Evolutionary conservation across 352 stramenopile genomes (phyloP).

Genomic region (Nothophytophthora sp.): DNA sequence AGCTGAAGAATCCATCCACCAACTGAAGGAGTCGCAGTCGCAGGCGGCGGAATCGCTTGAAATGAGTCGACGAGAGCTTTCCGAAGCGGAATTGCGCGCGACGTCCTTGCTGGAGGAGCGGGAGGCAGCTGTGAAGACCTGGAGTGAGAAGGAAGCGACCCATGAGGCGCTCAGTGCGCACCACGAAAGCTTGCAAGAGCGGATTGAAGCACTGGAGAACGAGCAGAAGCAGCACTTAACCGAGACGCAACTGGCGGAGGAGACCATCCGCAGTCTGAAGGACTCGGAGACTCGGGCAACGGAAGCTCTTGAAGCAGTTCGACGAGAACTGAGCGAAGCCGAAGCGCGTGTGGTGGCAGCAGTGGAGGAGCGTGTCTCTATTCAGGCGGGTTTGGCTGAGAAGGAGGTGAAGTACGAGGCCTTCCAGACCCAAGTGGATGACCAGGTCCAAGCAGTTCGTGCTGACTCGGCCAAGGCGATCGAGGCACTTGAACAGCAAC

Average conservation of each 20-base stretch:
- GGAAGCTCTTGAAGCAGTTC: conserved; percentile 19
- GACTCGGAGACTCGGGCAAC: conserved; percentile 8
- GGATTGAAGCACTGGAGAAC: conserved; percentile 10
- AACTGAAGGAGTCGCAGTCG: conserved; percentile 7
- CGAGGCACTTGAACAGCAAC: conserved; percentile 18
- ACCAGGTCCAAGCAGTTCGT: conserved; percentile 10
- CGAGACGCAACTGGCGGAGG: conserved; percentile 15
- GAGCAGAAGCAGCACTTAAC: conserved; percentile 21
- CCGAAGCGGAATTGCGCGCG: not conserved
- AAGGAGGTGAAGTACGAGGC: not conserved
- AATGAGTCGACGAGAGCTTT: conserved; percentile 7
- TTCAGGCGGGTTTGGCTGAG: not conserved
- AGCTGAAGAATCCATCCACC: conserved; percentile 11
- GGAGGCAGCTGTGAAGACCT: not conserved
- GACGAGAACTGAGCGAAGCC: conserved; percentile 21
- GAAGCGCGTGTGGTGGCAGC: conserved; percentile 12
- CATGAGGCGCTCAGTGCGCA: conserved; percentile 1
- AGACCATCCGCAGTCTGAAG: conserved; percentile 24
- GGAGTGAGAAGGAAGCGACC: not conserved
- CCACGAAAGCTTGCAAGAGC: not conserved
- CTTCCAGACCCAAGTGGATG: conserved; percentile 17
- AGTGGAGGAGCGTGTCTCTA: conserved; percentile 18
- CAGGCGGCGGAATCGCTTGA: conserved; percentile 6
- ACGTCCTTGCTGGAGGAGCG: conserved; percentile 2
- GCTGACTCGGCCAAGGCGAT: conserved; percentile 15